Evolutionary conservation across 1,284 basidiomycete species (phyloP).

Genomic region (Sanghuangporus weigelae): DNA sequence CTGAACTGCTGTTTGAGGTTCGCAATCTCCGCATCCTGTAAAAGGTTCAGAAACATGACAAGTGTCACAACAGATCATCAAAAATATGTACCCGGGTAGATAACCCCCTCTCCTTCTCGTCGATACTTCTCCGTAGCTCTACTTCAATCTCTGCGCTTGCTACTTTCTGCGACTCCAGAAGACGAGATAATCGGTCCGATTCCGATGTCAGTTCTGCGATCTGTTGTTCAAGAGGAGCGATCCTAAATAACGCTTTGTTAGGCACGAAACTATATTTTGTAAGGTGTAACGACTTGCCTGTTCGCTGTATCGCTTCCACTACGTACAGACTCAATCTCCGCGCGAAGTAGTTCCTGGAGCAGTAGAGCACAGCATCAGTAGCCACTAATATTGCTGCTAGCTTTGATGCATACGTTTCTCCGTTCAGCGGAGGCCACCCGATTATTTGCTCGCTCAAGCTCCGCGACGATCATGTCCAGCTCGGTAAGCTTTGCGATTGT

Average conservation of each 20-base stretch:
- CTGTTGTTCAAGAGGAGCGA: slow-evolving; percentile 68
- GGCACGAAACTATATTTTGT: neutral
- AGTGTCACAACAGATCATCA: neutral
- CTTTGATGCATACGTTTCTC: slow-evolving; percentile 62
- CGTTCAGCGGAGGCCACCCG: slow-evolving; percentile 89
- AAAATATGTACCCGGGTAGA: slow-evolving; percentile 46
- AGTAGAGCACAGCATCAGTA: neutral
- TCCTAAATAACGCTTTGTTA: slow-evolving; percentile 35
- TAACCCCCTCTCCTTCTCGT: slow-evolving; percentile 59
- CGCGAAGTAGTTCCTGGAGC: slow-evolving; percentile 79
- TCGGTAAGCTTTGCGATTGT: slow-evolving; percentile 84
- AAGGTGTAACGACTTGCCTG: slow-evolving; percentile 40
- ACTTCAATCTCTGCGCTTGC: slow-evolving; percentile 46
- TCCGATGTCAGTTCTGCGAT: slow-evolving; percentile 72
- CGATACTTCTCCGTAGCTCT: slow-evolving; percentile 46
- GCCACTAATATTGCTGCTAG: neutral
- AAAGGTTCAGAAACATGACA: neutral
- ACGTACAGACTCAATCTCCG: slow-evolving; percentile 87
- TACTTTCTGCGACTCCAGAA: slow-evolving; percentile 67
- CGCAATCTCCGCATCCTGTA: slow-evolving; percentile 57
- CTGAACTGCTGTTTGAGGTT: slow-evolving; percentile 63
- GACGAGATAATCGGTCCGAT: slow-evolving; percentile 59
- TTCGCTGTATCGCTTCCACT: slow-evolving; percentile 75
- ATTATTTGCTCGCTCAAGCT: slow-evolving; percentile 89
- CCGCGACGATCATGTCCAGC: slow-evolving; percentile 88